Evolutionary conservation across 805 yeast genomes (phyloP), one percentile per base, ranked within the genome.

Genomic region (Blastobotrys chiropterorum): DNA sequence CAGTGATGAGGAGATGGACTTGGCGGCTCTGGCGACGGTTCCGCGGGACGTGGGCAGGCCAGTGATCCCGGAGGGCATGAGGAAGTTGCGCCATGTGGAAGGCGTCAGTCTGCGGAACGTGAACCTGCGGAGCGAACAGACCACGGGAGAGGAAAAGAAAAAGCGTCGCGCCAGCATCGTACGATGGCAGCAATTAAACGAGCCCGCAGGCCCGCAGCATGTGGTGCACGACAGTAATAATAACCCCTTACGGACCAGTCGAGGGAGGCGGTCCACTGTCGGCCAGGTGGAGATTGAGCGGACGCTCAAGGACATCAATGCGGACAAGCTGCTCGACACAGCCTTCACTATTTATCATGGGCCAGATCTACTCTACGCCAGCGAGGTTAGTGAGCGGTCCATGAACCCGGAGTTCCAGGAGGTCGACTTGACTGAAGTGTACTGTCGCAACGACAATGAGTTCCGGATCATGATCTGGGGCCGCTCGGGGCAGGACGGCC

Each of bases 271-370:
- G 19, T 19, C 50, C 54, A 3, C 42, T 7, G 39, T 22, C 41
- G 44, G 19, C 21, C 49, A 38, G 16, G 41, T 38, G 2, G 52
- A 48, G 39, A 22, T 56, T n/a, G 58, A 70, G 52, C 61, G 58
- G 50, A 49, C 65, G 59, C 60, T 72, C 61, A 46, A 63, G 59
- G 34, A 66, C 59, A 53, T 68, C 47, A 53, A 55, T 58, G 46
- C 60, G 56, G 47, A 58, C 21, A 31, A 43, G 21, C 49, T 60
- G 44, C 44, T 58, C 3, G 57, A 60, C 49, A 54, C 51, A 15
- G 47, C 48, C 30, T 52, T 55, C 34, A 54, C 53, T 3, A 8
- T 60, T 6, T 52, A 58, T 41, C 44, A 38, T 4, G 41, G 50
- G 1, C 48, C 39, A 7, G 46, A 46, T 31, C 48, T 26, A 19